These are phyloP conservation scores for Colletotrichum destructivum DNA, from an alignment of 2,329 filamentous ascomycete genomes.

Conservation along the genomic window DNA sequence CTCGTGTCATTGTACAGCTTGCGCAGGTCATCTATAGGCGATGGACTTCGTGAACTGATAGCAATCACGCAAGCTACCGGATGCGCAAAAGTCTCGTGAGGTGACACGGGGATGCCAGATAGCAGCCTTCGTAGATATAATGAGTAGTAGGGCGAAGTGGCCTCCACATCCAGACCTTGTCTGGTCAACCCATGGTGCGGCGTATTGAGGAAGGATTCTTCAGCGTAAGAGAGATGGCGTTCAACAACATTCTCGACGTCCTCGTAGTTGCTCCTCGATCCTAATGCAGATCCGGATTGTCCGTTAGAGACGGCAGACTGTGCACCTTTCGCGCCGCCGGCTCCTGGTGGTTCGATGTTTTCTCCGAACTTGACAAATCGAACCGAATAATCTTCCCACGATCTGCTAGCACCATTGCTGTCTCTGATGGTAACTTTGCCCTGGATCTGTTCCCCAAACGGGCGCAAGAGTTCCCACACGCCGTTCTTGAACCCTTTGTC, in stretches of 20 bases:
- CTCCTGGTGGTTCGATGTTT: slow-evolving; percentile 67
- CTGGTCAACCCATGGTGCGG: slow-evolving; percentile 56
- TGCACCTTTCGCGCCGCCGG: slow-evolving; percentile 51
- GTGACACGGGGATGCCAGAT: slow-evolving; percentile 82
- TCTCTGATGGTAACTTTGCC: slow-evolving; percentile 94
- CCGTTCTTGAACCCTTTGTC: slow-evolving; percentile 90
- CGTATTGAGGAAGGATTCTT: slow-evolving; percentile 67
- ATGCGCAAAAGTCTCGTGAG: slow-evolving; percentile 94
- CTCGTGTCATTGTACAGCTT: slow-evolving; percentile 89
- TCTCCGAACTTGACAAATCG: slow-evolving; percentile 83
- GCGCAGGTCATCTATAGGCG: slow-evolving; percentile 89
- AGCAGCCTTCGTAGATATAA: slow-evolving; percentile 88
- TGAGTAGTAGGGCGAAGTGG: slow-evolving; percentile 85
- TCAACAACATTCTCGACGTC: slow-evolving; percentile 87
- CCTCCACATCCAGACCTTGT: slow-evolving; percentile 61
- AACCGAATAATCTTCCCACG: slow-evolving; percentile 91
- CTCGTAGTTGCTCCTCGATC: slow-evolving; percentile 57
- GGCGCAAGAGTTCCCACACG: slow-evolving; percentile 87
- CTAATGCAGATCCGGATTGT: slow-evolving; percentile 39
- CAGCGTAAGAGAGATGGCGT: slow-evolving; percentile 82
- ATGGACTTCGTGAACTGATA: slow-evolving; percentile 88
- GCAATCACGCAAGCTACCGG: slow-evolving; percentile 95
- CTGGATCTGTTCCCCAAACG: slow-evolving; percentile 89
- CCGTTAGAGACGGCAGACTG: slow-evolving; percentile 48
- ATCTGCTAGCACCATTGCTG: slow-evolving; percentile 86